phyloP scores from a whole-genome alignment of 805 yeast species.

The Yueomyces sp. region DNA sequence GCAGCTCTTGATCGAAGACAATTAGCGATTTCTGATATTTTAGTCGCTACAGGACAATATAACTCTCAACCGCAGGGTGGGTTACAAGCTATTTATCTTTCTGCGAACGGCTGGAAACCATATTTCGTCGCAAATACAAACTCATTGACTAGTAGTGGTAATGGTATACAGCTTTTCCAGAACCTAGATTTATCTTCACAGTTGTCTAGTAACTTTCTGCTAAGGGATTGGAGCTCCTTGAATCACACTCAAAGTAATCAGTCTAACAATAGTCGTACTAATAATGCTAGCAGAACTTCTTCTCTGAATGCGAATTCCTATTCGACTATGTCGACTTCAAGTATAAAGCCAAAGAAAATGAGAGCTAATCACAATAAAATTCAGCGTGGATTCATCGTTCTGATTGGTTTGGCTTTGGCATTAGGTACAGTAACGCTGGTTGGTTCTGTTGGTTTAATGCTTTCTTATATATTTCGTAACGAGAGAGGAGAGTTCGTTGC shows the following conservation, averaged over 20 bases:
- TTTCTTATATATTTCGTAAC: conserved; percentile 24
- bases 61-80: conserved; percentile 24
- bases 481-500: conserved; percentile 24
- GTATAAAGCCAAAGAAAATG: conserved; percentile 1
- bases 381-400: conserved; percentile 49
- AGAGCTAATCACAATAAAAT: conserved; percentile 13
- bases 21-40: neutral
- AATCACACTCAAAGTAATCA: too few species aligned
- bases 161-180: neutral
- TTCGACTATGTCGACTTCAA: conserved; percentile 8
- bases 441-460: conserved; percentile 29
- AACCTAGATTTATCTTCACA: neutral
- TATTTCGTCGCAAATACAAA: conserved; percentile 4
- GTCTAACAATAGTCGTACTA: too few species aligned
- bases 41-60: conserved; percentile 28
- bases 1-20: too few species aligned
- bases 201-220: neutral
- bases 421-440: conserved; percentile 33
- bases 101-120: conserved; percentile 14
- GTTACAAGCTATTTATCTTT: conserved; percentile 11
- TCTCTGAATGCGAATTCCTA: neutral
- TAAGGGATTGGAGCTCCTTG: neutral
- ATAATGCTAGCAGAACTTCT: neutral
- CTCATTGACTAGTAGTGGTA: neutral
- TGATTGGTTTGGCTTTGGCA: conserved; percentile 56